These are phyloP conservation scores for Pichia pseudocactophila DNA, from an alignment of 805 yeast genomes.

Conservation along the genomic window DNA sequence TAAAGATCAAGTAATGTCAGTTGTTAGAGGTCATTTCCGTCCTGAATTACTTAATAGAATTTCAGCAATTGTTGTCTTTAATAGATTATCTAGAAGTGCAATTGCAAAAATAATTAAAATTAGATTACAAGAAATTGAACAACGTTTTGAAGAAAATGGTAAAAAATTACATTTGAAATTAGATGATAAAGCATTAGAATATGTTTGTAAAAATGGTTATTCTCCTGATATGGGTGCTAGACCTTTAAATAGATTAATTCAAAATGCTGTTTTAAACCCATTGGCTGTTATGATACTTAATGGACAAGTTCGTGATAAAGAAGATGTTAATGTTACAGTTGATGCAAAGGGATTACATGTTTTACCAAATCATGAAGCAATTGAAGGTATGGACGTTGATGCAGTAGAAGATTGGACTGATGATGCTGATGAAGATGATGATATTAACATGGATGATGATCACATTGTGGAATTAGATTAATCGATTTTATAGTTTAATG, in stretches of 20 bases:
- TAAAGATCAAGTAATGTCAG: constrained; percentile 68
- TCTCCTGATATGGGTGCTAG: constrained; percentile 94
- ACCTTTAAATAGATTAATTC: constrained; percentile 89
- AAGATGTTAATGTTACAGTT: constrained; percentile 58
- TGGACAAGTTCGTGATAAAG: constrained; percentile 85
- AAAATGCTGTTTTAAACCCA: constrained; percentile 75
- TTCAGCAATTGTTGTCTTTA: constrained; percentile 86
- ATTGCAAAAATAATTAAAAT: constrained; percentile 86
- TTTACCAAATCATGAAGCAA: constrained; percentile 72
- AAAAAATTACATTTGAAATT: constrained; percentile 65
- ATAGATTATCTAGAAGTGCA: constrained; percentile 84
- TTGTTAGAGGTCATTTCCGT: constrained; percentile 84
- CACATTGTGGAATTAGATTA: constrained; percentile 18
- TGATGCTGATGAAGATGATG: constrained; percentile 50
- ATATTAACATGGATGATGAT: constrained; percentile 23
- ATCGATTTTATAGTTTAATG: background rate
- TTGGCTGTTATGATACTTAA: constrained; percentile 82
- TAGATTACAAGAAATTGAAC: constrained; percentile 75
- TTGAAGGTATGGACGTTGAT: constrained; percentile 43
- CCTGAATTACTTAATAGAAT: constrained; percentile 97
- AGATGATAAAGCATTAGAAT: constrained; percentile 70
- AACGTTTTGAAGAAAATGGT: constrained; percentile 77
- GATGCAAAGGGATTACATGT: constrained; percentile 65
- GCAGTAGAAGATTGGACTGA: constrained; percentile 55
- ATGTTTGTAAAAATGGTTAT: constrained; percentile 78